Conservation (phyloP, 2,329 filamentous ascomycete genomes). For the Fusarium pseudonygamai region DNA sequence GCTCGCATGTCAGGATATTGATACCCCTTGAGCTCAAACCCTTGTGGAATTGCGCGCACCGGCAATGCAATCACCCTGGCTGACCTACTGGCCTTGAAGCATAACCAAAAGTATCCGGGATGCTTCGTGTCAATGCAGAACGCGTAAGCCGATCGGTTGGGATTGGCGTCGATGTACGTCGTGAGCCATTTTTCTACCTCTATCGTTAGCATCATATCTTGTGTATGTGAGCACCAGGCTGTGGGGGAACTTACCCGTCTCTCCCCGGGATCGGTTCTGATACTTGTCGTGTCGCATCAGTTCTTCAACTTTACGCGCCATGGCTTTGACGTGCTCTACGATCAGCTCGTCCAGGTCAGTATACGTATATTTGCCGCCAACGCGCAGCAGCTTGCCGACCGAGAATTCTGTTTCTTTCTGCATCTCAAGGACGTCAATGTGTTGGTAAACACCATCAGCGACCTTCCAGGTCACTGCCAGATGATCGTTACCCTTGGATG, state of each 20-base stretch:
- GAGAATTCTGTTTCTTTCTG: slow-evolving; percentile 98
- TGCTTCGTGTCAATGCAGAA: slow-evolving; percentile 95
- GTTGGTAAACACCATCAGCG: slow-evolving; percentile 93
- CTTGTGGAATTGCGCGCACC: slow-evolving; percentile 91
- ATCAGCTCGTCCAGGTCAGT: slow-evolving; percentile 97
- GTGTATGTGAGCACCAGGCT: background rate
- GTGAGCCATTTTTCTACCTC: slow-evolving; percentile 88
- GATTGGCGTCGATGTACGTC: slow-evolving; percentile 96
- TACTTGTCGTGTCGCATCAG: slow-evolving; percentile 96
- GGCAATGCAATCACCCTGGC: slow-evolving; percentile 81
- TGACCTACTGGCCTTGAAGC: slow-evolving; percentile 89
- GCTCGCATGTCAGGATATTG: slow-evolving; percentile 95
- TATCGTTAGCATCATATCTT: slow-evolving; percentile 31
- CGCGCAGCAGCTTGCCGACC: slow-evolving; percentile 84
- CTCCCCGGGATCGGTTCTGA: slow-evolving; percentile 79
- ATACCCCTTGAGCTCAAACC: slow-evolving; percentile 88
- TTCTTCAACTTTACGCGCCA: slow-evolving; percentile 97
- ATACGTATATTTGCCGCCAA: slow-evolving; percentile 90
- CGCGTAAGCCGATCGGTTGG: slow-evolving; percentile 89
- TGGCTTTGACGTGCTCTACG: slow-evolving; percentile 95
- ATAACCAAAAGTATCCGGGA: slow-evolving; percentile 93
- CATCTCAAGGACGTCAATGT: slow-evolving; percentile 95
- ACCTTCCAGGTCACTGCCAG: slow-evolving; percentile 98
- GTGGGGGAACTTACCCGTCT: slow-evolving; percentile 78
- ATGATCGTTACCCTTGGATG: slow-evolving; percentile 94